phyloP scores from a whole-genome alignment of 352 stramenopile species.

The Phytophthora megakarya region DNA sequence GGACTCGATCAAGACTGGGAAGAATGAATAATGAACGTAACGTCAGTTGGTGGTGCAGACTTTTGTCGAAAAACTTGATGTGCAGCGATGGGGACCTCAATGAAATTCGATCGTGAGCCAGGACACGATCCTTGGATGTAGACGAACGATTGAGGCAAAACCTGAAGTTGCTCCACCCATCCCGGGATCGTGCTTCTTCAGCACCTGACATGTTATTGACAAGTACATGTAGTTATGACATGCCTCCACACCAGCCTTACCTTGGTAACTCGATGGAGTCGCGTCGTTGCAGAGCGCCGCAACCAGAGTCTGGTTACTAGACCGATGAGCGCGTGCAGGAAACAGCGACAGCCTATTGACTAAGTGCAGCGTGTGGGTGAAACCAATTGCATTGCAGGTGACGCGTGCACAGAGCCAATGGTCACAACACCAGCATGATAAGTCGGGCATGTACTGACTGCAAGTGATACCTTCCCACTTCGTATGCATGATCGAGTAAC shows the following conservation, averaged over 20 bases:
- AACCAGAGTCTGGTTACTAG: not conserved
- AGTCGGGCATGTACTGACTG: constrained; percentile 29
- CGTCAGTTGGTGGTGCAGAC: constrained; percentile 7
- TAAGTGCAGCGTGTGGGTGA: constrained; percentile 11
- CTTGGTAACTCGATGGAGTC: not conserved
- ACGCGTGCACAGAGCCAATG: constrained; percentile 26
- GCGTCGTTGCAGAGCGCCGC: not conserved
- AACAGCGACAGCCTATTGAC: constrained; percentile 7
- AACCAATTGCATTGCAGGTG: constrained; percentile 19
- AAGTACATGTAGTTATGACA: not conserved
- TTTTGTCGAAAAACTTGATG: not conserved
- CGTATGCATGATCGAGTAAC: constrained; percentile 8
- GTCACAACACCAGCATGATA: constrained; percentile 22
- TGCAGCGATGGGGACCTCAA: constrained; percentile 9
- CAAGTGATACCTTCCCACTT: constrained; percentile 22
- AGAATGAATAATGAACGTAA: constrained; percentile 30
- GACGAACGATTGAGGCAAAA: constrained; percentile 6
- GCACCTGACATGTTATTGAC: not conserved
- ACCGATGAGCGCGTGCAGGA: constrained; percentile 10
- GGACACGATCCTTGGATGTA: constrained; percentile 4
- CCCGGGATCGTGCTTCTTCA: not conserved
- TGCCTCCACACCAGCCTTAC: not conserved
- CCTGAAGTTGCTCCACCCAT: too few relatives aligned
- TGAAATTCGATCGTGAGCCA: constrained; percentile 23
- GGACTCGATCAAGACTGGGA: constrained; percentile 3